Conservation (phyloP, 2,329 filamentous ascomycete species). For the Metarhizium rileyi region DNA sequence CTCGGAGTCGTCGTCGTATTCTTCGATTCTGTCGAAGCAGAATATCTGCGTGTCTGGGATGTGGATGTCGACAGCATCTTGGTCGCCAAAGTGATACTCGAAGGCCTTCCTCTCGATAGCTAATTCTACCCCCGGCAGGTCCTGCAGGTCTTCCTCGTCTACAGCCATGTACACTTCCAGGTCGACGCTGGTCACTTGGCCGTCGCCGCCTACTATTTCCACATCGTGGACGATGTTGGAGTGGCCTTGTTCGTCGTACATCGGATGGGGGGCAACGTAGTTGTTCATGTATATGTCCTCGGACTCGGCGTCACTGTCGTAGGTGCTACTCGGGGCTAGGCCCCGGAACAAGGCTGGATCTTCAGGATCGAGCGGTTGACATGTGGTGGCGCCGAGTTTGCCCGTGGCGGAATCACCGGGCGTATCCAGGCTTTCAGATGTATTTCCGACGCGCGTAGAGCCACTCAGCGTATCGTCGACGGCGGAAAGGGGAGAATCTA, state of each 20-base stretch:
- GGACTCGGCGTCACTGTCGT: slow-evolving; percentile 7
- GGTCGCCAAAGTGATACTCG: slow-evolving; percentile 13
- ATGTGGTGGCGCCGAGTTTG: not conserved
- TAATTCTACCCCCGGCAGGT: slow-evolving; percentile 21
- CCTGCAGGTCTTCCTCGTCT: slow-evolving; percentile 13
- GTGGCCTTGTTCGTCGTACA: slow-evolving; percentile 11
- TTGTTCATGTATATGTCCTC: slow-evolving; percentile 13
- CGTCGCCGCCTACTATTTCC: slow-evolving; percentile 11
- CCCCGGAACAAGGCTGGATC: not conserved
- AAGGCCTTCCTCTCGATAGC: slow-evolving; percentile 18
- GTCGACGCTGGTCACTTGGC: slow-evolving; percentile 11
- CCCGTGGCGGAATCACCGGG: not conserved
- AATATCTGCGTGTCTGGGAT: slow-evolving; percentile 12
- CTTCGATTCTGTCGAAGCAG: slow-evolving; percentile 4
- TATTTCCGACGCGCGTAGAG: not conserved
- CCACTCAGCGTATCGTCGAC: not conserved
- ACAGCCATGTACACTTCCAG: slow-evolving; percentile 21
- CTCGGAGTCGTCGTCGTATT: not conserved
- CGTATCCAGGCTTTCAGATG: not conserved
- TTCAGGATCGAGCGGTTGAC: not conserved
- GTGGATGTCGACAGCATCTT: slow-evolving; percentile 18
- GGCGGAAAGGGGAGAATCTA: not conserved
- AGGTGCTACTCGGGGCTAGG: not conserved
- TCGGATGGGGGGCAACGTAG: slow-evolving; percentile 10
- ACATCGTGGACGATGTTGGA: slow-evolving; percentile 20